A percentile compares a stretch with the other conserved stretches of the same genome.
These are phyloP conservation scores for Ganoderma resinaceum DNA, from an alignment of 1,284 basidiomycete genomes.

Conservation along the genomic window DNA sequence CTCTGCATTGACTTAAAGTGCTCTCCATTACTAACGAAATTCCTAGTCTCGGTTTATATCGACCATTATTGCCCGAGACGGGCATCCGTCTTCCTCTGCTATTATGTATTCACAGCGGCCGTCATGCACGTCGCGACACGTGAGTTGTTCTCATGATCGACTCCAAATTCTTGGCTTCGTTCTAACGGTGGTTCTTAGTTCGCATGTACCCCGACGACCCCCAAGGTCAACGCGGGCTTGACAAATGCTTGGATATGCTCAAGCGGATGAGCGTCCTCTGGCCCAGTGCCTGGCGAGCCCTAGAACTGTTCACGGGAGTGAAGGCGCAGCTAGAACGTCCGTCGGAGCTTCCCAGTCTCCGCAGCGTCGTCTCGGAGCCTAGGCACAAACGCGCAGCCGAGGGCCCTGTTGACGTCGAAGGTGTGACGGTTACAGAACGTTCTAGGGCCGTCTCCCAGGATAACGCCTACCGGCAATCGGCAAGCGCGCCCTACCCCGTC, in stretches of 20 bases:
- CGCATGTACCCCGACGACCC: slow-evolving; percentile 69
- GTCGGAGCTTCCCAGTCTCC: slow-evolving; percentile 18
- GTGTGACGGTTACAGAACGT: slow-evolving; percentile 25
- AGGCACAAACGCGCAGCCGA: slow-evolving; percentile 34
- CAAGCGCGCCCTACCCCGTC: slow-evolving; percentile 27
- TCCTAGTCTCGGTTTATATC: slow-evolving; percentile 61
- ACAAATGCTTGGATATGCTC: slow-evolving; percentile 74
- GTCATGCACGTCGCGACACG: slow-evolving; percentile 82
- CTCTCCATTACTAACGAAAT: background rate
- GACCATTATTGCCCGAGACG: slow-evolving; percentile 70
- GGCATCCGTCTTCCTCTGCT: slow-evolving; percentile 78
- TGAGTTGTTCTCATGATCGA: slow-evolving; percentile 41
- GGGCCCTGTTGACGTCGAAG: slow-evolving; percentile 31
- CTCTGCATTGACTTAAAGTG: background rate
- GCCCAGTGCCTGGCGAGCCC: slow-evolving; percentile 79
- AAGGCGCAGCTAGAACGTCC: slow-evolving; percentile 51
- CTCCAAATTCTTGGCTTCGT: background rate
- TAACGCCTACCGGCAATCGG: slow-evolving; percentile 30
- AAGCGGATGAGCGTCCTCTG: slow-evolving; percentile 76
- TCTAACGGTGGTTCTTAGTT: slow-evolving; percentile 47
- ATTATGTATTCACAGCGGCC: slow-evolving; percentile 84
- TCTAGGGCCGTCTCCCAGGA: slow-evolving; percentile 21
- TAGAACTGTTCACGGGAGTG: slow-evolving; percentile 74
- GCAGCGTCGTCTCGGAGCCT: slow-evolving; percentile 23
- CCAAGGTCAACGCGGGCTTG: slow-evolving; percentile 69